These are phyloP conservation scores for Podospora bellae-mahoneyi DNA, from an alignment of 495 filamentous ascomycete species.

Conservation along the genomic window DNA sequence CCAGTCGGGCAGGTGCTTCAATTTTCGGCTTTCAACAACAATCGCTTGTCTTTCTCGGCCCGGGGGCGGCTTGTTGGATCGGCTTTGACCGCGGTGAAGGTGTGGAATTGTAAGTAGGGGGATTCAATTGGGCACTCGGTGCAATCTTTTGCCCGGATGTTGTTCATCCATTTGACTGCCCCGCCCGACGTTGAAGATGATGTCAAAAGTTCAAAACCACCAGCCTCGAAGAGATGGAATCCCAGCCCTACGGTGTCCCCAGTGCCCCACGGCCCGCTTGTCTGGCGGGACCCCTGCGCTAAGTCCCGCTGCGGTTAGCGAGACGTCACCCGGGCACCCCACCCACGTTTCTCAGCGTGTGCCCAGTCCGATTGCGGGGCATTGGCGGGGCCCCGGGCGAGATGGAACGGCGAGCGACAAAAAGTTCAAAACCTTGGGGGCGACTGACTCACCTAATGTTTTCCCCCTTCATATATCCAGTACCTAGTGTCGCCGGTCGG, in stretches of 20 bases:
- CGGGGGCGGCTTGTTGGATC: no score
- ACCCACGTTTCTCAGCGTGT: not conserved
- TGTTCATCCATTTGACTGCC: no score
- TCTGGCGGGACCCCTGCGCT: constrained; percentile 4
- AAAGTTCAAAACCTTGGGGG: constrained; percentile 20
- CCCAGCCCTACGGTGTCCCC: constrained; percentile 18
- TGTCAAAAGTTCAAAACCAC: not conserved
- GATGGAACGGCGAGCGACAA: constrained; percentile 13
- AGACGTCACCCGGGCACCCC: constrained; percentile 1
- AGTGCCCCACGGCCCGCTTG: not conserved
- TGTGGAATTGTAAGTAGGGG: no score
- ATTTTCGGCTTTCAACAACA: not conserved
- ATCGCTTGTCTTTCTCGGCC: not conserved
- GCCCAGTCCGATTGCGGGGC: constrained; percentile 30
- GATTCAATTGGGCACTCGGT: no score
- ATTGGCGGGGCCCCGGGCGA: constrained; percentile 14
- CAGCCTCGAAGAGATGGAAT: not conserved
- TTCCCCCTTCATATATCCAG: not conserved
- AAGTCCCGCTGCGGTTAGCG: constrained; percentile 11
- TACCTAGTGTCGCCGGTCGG: not conserved
- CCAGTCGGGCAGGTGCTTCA: constrained; percentile 4
- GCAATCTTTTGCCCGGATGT: no score
- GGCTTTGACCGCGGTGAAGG: no score
- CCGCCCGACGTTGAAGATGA: not conserved
- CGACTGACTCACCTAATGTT: constrained; percentile 21